These are phyloP conservation scores for Dryadomyces sulphureus DNA, from an alignment of 2,329 filamentous ascomycete species.

Conservation along the genomic window DNA sequence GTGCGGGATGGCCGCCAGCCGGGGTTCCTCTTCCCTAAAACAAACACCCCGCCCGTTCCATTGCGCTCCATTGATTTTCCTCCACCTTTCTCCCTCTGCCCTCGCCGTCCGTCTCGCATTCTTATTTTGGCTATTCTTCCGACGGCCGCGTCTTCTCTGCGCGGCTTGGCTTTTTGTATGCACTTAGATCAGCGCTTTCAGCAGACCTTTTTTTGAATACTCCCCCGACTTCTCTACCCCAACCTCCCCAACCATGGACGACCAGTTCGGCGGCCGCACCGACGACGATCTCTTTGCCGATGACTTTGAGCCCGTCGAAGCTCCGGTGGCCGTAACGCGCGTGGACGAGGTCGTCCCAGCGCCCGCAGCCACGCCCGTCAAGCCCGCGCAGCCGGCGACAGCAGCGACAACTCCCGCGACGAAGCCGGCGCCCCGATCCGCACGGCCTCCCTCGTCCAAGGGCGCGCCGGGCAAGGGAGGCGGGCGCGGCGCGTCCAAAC, in stretches of 20 bases:
- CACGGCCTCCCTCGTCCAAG: background rate
- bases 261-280: conserved; percentile 45
- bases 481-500: background rate
- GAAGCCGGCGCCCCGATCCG: background rate
- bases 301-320: conserved; percentile 40
- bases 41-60: background rate
- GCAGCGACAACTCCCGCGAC: background rate
- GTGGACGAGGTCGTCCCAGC: background rate
- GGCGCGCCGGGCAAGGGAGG: background rate
- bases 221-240: too few relatives aligned
- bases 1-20: background rate
- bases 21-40: background rate
- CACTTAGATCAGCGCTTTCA: too few relatives aligned
- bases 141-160: background rate
- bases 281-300: conserved; percentile 50
- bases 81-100: background rate
- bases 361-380: background rate
- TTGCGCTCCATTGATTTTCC: background rate
- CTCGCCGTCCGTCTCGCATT: background rate
- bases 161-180: background rate
- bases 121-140: background rate
- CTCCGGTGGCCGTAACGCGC: background rate
- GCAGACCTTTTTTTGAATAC: background rate
- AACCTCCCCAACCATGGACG: conserved; percentile 30
- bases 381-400: background rate